Conservation (phyloP, 768 basidiomycete genomes). For the Leccinum uliginosum region DNA sequence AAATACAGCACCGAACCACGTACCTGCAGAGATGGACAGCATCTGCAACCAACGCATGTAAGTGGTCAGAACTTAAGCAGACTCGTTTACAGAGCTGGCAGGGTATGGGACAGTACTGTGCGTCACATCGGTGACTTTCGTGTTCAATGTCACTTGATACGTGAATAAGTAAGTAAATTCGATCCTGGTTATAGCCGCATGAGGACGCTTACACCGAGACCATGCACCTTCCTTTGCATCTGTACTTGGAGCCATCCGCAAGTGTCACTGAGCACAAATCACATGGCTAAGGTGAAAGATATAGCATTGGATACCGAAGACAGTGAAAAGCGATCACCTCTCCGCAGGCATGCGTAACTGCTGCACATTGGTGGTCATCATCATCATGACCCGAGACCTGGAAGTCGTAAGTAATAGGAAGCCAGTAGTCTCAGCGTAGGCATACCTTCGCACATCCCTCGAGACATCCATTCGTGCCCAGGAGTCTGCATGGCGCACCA, state of each 20-base stretch:
- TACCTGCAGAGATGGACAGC: constrained; percentile 58
- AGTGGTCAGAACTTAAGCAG: constrained; percentile 44
- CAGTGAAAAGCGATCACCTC: constrained; percentile 32
- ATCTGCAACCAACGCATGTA: constrained; percentile 43
- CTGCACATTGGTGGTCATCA: constrained; percentile 50
- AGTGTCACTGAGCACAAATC: constrained; percentile 29
- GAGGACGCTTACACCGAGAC: constrained; percentile 35
- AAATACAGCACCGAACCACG: constrained; percentile 4
- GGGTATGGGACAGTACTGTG: constrained; percentile 46
- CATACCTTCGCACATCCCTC: constrained; percentile 48
- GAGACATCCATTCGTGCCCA: constrained; percentile 48
- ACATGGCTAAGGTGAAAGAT: constrained; percentile 36
- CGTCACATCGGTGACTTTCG: constrained; percentile 44
- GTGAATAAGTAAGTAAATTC: neutral
- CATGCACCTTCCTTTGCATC: constrained; percentile 41
- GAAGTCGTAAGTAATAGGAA: neutral
- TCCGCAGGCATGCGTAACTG: constrained; percentile 50
- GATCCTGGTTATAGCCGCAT: neutral
- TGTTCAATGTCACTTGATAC: constrained; percentile 43
- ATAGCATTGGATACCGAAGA: neutral
- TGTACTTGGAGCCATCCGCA: constrained; percentile 26
- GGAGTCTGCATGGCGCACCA: constrained; percentile 45
- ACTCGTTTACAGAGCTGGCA: constrained; percentile 55
- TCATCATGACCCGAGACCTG: constrained; percentile 47
- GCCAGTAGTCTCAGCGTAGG: neutral